Evolutionary conservation across 257 asterid species (phyloP), one percentile per base, ranked within the genome.

Genomic region (Ocimum tenuiflorum): DNA sequence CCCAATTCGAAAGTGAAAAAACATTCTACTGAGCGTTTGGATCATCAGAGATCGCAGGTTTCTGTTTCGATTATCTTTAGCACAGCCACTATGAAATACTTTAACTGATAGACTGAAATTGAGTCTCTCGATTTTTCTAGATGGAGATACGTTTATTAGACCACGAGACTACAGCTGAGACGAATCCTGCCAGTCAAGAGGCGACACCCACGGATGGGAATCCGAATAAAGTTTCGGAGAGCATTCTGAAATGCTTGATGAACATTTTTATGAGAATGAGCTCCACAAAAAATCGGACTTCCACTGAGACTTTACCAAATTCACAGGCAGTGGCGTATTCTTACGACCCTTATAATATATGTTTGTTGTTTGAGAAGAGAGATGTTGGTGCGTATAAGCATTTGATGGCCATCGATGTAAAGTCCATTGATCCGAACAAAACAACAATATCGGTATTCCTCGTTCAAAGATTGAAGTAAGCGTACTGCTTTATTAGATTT

Each of bases 311-410:
- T 41, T 27, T 83, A 8, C 77, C 86, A 31, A 31, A 6, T 74
- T 78, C 89, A 31, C 39, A 63, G 13, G 22, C 80, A n/a, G 55
- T 70, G 39, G 19, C 77, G 47, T 71, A 64, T 65, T 76, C 84
- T 58, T 74, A 77, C 0, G 83, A 88, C 71, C 96, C 97, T 43
- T 91, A 83, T 59, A 77, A 75, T 48, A 69, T 86, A 60, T 79
- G 81, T 57, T 72, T 85, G 0, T 77, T 76, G 69, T 88, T 79
- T 61, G 91, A 84, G 69, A 85, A 72, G 79, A 78, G 85, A 68
- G 91, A 91, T 47, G 71, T 86, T 36, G 96, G 97, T 68, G 86
- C 95, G 0, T 91, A 91, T 73, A 88, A 86, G 75, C 77, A 86
- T 72, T 70, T 85, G 39, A 68, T 74, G 56, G 70, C 86, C 18